Evolutionary conservation across 2,329 filamentous ascomycete species (phyloP), one percentile per base, ranked within the genome.

Genomic region (Alternaria brassicae): DNA sequence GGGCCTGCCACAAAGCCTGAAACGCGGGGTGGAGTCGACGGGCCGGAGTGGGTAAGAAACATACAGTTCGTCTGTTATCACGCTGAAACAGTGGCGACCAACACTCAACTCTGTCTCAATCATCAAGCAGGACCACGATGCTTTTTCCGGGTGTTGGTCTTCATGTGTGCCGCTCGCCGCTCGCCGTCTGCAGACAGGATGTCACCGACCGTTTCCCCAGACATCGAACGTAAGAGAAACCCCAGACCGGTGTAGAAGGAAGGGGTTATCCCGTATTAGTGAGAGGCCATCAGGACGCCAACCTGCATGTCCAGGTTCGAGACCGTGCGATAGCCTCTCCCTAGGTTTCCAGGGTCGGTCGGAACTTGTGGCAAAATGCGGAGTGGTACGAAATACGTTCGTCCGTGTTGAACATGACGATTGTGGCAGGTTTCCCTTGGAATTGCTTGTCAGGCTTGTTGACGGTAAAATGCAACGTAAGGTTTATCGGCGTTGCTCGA

Each of bases 1-100:
- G 67, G 69, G 61, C 47, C 57, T 66, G 69, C 56, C 58, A 59
- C 63, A 51, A 61, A 44, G 53, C 56, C 41, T 71, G 71, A 75
- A 75, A 76, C 72, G 66, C 41, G 54, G 61, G 57, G 42, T 53
- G 56, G 27, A 53, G 44, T 19, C 37, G 30, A 47, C 53, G 45
- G 37, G 53, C 57, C 37, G 54, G 48, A 58, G 47, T 19, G 34
- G 36, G 51, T 36, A 47, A 49, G 32, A 56, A 56, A 62, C 51
- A 36, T 39, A 40, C 28, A 34, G 25, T 55, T 65, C 36, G 45
- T 51, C 49, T 58, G 48, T 52, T 40, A 51, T 53, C 37, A 54
- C 28, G 27, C 41, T 67, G 68, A 72, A 70, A 71, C 68, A 62
- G 60, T 60, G 53, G 63, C 66, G 30, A 44, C 56, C 57, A 48